phyloP scores from a whole-genome alignment of 257 asterid species.

The Plantago ovata region DNA sequence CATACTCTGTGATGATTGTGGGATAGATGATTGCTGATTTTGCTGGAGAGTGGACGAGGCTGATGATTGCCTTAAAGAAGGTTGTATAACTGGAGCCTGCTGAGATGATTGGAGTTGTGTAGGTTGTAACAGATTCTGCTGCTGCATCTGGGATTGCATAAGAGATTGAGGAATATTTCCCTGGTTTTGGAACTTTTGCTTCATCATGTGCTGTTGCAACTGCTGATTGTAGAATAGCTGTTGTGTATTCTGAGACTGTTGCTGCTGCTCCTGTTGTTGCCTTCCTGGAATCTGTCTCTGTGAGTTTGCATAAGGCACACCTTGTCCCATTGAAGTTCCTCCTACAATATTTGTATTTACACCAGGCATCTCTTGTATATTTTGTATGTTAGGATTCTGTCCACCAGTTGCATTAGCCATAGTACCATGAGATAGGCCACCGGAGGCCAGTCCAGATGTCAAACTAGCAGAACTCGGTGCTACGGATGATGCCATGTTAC shows the following conservation, averaged over 20 bases:
- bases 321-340: conserved; percentile 74
- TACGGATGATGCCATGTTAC: conserved; percentile 56
- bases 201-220: conserved; percentile 61
- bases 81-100: conserved; percentile 69
- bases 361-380: conserved; percentile 55
- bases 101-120: conserved; percentile 82
- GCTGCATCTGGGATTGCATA: conserved; percentile 59
- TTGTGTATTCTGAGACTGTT: conserved; percentile 69
- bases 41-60: conserved; percentile 63
- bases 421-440: conserved; percentile 53
- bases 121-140: conserved; percentile 58
- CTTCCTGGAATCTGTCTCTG: conserved; percentile 76
- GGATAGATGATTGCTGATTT: conserved; percentile 75
- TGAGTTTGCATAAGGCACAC: conserved; percentile 64
- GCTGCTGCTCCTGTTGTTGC: conserved; percentile 83
- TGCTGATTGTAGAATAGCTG: conserved; percentile 76
- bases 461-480: conserved; percentile 65
- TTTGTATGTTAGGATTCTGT: conserved; percentile 74
- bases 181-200: conserved; percentile 73
- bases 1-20: conserved; percentile 66
- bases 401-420: conserved; percentile 61
- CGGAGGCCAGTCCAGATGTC: conserved; percentile 54
- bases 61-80: conserved; percentile 67
- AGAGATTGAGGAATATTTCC: conserved; percentile 62
- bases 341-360: conserved; percentile 54